phyloP scores from a whole-genome alignment of 495 filamentous ascomycete genomes.

The Aspergillus cavernicola region DNA sequence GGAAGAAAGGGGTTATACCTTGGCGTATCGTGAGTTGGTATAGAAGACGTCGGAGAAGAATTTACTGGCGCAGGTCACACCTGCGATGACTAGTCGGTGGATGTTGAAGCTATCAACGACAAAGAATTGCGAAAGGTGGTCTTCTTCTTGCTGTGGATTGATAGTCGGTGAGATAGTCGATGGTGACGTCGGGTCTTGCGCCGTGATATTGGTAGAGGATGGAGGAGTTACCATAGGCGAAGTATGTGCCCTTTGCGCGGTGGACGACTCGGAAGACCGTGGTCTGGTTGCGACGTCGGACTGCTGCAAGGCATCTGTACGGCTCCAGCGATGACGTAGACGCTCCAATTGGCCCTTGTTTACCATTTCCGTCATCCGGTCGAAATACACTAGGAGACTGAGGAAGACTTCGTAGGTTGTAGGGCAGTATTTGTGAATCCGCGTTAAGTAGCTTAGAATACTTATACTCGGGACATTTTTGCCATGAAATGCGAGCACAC shows the following conservation, averaged over 20 bases:
- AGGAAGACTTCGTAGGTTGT: constrained; percentile 99
- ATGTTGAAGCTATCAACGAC: constrained; percentile 99
- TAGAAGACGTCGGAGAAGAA: constrained; percentile 99
- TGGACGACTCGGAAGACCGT: constrained; percentile 13
- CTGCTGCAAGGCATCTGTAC: constrained; percentile 11
- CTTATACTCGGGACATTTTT: constrained; percentile 98
- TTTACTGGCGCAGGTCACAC: constrained; percentile 97
- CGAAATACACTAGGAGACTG: constrained; percentile 93
- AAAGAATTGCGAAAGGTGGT: constrained; percentile 75
- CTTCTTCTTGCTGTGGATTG: constrained; percentile 47
- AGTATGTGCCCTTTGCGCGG: constrained; percentile 16
- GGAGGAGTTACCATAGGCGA: constrained; percentile 38
- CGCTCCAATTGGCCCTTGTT: constrained; percentile 63
- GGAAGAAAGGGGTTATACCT: constrained; percentile 55
- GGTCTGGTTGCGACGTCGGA: constrained; percentile 11
- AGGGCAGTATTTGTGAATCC: constrained; percentile 98
- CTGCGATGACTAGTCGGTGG: constrained; percentile 93
- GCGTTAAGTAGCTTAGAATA: constrained; percentile 90
- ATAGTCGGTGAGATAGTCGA: constrained; percentile 34
- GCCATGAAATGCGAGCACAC: constrained; percentile 97
- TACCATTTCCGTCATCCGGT: constrained; percentile 96
- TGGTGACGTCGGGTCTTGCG: constrained; percentile 32
- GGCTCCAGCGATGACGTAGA: constrained; percentile 33
- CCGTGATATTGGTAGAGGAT: constrained; percentile 28
- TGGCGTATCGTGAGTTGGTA: constrained; percentile 98